Conservation (phyloP, 768 basidiomycete species). For the Hemileccinum rubropunctum region DNA sequence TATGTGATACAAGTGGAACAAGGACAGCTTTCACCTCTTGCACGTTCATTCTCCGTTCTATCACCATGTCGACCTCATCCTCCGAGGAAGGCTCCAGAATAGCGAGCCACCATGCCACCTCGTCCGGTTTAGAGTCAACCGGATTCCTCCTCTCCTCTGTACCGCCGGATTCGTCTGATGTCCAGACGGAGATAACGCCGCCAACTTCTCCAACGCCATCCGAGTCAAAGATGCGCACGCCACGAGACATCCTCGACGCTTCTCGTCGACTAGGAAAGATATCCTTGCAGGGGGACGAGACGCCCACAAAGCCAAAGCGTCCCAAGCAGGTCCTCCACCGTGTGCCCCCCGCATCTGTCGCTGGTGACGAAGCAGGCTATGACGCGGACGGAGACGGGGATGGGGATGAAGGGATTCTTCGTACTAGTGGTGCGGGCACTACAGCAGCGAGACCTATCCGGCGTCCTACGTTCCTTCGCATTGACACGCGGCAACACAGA, state of each 20-base stretch:
- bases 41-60: neutral
- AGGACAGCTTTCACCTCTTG: constrained; percentile 2
- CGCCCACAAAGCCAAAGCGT: neutral
- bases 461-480: constrained; percentile 19
- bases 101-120: neutral
- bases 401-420: neutral
- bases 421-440: neutral
- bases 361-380: constrained; percentile 23
- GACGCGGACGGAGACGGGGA: constrained; percentile 17
- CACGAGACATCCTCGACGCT: constrained; percentile 10
- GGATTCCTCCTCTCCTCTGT: constrained; percentile 8
- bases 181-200: constrained; percentile 20
- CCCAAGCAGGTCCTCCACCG: neutral
- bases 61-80: constrained; percentile 10
- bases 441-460: neutral
- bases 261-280: constrained; percentile 12
- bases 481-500: constrained; percentile 24
- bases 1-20: constrained; percentile 1
- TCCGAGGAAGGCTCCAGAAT: constrained; percentile 9
- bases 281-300: neutral
- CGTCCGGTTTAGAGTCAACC: constrained; percentile 13
- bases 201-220: constrained; percentile 14
- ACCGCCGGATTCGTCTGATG: constrained; percentile 14
- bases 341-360: neutral
- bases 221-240: constrained; percentile 7